Percentiles rank a stretch among this genome's conserved stretches.
Evolutionary conservation across 2,329 filamentous ascomycete species (phyloP).

Genomic region (Waltergamsia citrina): DNA sequence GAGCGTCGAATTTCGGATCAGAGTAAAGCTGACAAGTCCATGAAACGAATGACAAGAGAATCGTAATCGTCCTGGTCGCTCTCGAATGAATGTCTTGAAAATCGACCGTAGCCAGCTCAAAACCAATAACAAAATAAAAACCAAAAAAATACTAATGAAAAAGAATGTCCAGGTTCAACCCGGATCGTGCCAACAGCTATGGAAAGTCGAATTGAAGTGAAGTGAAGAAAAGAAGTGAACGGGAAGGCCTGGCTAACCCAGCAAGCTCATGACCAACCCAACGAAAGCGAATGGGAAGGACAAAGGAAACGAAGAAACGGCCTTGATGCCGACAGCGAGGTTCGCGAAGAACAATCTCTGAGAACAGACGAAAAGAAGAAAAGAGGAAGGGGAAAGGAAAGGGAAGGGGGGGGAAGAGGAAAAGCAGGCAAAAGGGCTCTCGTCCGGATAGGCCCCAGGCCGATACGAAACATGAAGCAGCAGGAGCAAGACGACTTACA

Average conservation of each 20-base stretch:
- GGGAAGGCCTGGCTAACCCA: constrained; percentile 1
- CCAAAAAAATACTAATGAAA: neutral
- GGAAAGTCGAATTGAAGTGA: neutral
- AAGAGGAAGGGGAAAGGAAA: constrained; percentile 4
- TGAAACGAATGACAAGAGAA: too few relatives aligned
- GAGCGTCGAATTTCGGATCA: too few relatives aligned
- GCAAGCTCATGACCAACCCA: neutral
- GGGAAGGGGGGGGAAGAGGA: constrained; percentile 5
- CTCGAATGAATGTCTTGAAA: too few relatives aligned
- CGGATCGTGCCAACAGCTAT: neutral
- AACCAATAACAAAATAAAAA: too few relatives aligned
- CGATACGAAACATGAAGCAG: too few relatives aligned
- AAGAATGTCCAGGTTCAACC: neutral
- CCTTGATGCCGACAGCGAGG: too few relatives aligned
- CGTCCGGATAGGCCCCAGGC: too few relatives aligned
- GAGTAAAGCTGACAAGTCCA: too few relatives aligned
- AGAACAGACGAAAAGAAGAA: constrained; percentile 4
- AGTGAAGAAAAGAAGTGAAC: neutral
- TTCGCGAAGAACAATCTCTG: neutral
- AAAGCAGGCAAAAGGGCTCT: constrained; percentile 8
- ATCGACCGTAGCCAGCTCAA: too few relatives aligned
- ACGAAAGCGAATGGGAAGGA: neutral
- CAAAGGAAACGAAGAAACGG: constrained; percentile 7
- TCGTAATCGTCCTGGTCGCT: too few relatives aligned
- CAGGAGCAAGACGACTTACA: too few relatives aligned